Evolutionary conservation across 352 stramenopile genomes (phyloP).

Genomic region (Thalassiosira pacifica): DNA sequence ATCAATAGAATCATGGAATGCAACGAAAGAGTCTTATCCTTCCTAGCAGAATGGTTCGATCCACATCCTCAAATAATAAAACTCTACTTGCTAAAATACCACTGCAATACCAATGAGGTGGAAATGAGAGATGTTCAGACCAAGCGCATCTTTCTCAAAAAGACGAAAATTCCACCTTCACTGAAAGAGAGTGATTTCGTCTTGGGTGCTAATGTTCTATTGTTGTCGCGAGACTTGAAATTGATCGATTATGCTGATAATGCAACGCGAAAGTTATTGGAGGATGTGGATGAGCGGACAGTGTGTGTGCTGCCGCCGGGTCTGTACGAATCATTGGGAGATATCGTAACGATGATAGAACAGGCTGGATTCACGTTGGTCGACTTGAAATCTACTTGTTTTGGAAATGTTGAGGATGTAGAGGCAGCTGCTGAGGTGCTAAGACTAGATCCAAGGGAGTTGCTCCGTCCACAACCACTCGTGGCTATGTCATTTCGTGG

Average conservation of each 20-base stretch:
- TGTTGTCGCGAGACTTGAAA: slow-evolving; percentile 65
- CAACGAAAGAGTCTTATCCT: slow-evolving; percentile 16
- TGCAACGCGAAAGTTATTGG: slow-evolving; percentile 86
- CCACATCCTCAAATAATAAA: slow-evolving; percentile 59
- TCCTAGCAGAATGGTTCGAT: slow-evolving; percentile 41
- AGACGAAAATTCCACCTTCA: slow-evolving; percentile 88
- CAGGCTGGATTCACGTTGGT: slow-evolving; percentile 87
- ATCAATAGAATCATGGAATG: slow-evolving; percentile 27
- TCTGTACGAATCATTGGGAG: slow-evolving; percentile 76
- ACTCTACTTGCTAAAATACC: slow-evolving; percentile 48
- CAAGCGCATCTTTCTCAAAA: slow-evolving; percentile 91
- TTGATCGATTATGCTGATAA: slow-evolving; percentile 87
- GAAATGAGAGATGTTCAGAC: slow-evolving; percentile 56
- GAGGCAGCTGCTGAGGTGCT: slow-evolving; percentile 69
- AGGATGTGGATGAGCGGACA: slow-evolving; percentile 86
- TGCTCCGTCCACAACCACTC: slow-evolving; percentile 70
- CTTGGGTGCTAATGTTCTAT: slow-evolving; percentile 75
- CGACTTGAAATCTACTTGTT: slow-evolving; percentile 88
- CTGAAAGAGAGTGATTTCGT: slow-evolving; percentile 88
- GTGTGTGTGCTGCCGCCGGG: slow-evolving; percentile 74
- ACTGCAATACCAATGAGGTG: slow-evolving; percentile 44
- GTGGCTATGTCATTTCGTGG: slow-evolving; percentile 89
- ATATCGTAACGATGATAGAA: slow-evolving; percentile 81
- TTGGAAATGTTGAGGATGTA: slow-evolving; percentile 78
- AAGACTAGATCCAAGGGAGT: slow-evolving; percentile 67